Evolutionary conservation across 1,284 basidiomycete species (phyloP).

Genomic region (Moesziomyces globuligerus): DNA sequence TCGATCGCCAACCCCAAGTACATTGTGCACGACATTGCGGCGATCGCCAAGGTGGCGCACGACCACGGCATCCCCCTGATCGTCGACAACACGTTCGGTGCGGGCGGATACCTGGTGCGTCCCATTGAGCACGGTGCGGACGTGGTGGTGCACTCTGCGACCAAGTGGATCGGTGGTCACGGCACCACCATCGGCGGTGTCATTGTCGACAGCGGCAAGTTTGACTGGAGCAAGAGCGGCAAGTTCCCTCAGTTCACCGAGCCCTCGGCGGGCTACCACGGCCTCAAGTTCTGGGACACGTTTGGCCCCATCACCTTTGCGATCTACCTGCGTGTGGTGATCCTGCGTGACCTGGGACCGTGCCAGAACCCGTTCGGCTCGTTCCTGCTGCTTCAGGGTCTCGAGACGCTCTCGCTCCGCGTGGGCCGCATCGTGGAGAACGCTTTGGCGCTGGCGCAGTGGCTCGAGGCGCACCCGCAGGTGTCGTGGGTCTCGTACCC

Average conservation of each 20-base stretch:
- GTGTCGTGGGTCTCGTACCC: slow-evolving; percentile 86
- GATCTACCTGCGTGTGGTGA: slow-evolving; percentile 77
- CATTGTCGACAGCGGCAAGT: slow-evolving; percentile 81
- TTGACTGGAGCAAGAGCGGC: slow-evolving; percentile 81
- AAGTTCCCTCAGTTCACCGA: slow-evolving; percentile 85
- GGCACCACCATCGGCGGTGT: slow-evolving; percentile 88
- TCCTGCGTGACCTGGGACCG: slow-evolving; percentile 82
- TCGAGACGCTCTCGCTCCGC: slow-evolving; percentile 85
- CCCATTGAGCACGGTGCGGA: slow-evolving; percentile 85
- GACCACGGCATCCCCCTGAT: slow-evolving; percentile 79
- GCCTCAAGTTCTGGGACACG: slow-evolving; percentile 72
- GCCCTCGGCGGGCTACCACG: slow-evolving; percentile 85
- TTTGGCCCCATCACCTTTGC: slow-evolving; percentile 80
- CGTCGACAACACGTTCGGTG: slow-evolving; percentile 91
- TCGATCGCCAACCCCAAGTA: slow-evolving; percentile 86
- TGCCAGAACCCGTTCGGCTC: slow-evolving; percentile 82
- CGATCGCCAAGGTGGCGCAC: slow-evolving; percentile 81
- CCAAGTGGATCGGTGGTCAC: slow-evolving; percentile 91
- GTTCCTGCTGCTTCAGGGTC: slow-evolving; percentile 83
- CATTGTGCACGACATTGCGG: slow-evolving; percentile 77
- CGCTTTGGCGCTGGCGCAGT: slow-evolving; percentile 78
- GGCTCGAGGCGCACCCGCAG: slow-evolving; percentile 77
- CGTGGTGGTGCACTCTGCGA: slow-evolving; percentile 86
- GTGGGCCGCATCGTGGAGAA: slow-evolving; percentile 81
- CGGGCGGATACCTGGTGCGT: slow-evolving; percentile 79